Base-by-base conservation (phyloP, 2,329 filamentous ascomycete genomes). In the Lasiodiplodia hormozganensis region DNA sequence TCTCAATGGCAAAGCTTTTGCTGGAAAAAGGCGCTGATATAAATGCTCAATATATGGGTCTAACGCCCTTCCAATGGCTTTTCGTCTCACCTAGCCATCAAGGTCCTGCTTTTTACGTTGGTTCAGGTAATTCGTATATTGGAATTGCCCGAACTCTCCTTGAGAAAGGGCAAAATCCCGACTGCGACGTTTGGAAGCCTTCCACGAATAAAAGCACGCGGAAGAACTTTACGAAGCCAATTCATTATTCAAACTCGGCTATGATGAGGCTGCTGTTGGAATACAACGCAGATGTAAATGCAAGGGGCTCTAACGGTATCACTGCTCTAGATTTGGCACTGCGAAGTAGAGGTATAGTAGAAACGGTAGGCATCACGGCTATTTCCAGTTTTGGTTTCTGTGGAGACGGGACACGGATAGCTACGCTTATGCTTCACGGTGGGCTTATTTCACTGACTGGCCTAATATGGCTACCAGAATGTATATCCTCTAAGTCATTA, bases 301-400 rank as follows among this genome's bases (percentile, higher is more conserved):
- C 40, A 18, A 43, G 4, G 16, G 5, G 5, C 14, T 43, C 16
- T 3, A 18, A 43, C 1, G 40, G 16, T 43, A 16, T 18, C 18
- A 18, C 40, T 1, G 40, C 14, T 7, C 40, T 43, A 2, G 40
- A 43, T 43, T 31, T 1, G 1, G 28, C 28, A 31, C 28, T 31
- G 5, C 5, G 28, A 3, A 31, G 28, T 1, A 31, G 5, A 31
- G 5, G 28, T 31, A 31, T 6, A 8, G 0, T 7, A 31, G 2
- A 1, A 2, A 7, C 8, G 8, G 5, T 6, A 1, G 5, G 5
- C 28, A 1, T 1, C 28, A 2, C 0, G 7, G 28, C 1, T 31
- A 1, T 8, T 31, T 1, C 1, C 5, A 8, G 2, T 31, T 8
- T 7, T 31, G 4, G 1, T 1, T 3, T 8, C 28, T 3, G 1